phyloP scores from a whole-genome alignment of 2,329 filamentous ascomycete species.

The Spiromastix sp. region DNA sequence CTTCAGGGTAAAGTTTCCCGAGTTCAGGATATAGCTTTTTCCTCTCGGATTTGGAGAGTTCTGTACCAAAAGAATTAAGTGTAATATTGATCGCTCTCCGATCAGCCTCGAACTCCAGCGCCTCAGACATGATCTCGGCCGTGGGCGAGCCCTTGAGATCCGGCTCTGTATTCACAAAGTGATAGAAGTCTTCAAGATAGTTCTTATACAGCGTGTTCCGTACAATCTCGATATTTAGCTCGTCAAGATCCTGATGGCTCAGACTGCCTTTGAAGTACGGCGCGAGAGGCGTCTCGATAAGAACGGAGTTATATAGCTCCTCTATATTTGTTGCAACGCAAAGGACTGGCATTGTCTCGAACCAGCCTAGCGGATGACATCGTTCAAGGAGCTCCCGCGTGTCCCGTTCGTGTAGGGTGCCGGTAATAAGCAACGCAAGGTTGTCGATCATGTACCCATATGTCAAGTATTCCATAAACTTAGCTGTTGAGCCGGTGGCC shows the following conservation, averaged over 20 bases:
- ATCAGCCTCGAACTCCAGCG: conserved; percentile 94
- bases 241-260: conserved; percentile 92
- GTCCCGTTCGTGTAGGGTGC: conserved; percentile 93
- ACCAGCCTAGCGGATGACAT: conserved; percentile 96
- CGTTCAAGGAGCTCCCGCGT: conserved; percentile 89
- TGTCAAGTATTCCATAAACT: conserved; percentile 96
- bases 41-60: conserved; percentile 83
- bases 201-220: conserved; percentile 99
- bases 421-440: conserved; percentile 92
- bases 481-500: conserved; percentile 77
- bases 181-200: conserved; percentile 95
- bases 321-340: conserved; percentile 98
- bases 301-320: conserved; percentile 94
- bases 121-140: conserved; percentile 87
- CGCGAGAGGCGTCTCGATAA: conserved; percentile 92
- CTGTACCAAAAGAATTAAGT: conserved; percentile 95
- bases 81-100: conserved; percentile 97
- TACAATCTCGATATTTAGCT: conserved; percentile 98
- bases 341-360: conserved; percentile 96
- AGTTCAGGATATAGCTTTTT: conserved; percentile 95
- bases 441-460: conserved; percentile 99
- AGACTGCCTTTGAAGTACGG: conserved; percentile 96
- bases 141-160: conserved; percentile 85
- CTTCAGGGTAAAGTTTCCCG: conserved; percentile 84
- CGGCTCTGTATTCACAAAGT: conserved; percentile 81